These are phyloP conservation scores for Pyrenophora teres DNA, from an alignment of 2,329 filamentous ascomycete genomes.

Conservation along the genomic window DNA sequence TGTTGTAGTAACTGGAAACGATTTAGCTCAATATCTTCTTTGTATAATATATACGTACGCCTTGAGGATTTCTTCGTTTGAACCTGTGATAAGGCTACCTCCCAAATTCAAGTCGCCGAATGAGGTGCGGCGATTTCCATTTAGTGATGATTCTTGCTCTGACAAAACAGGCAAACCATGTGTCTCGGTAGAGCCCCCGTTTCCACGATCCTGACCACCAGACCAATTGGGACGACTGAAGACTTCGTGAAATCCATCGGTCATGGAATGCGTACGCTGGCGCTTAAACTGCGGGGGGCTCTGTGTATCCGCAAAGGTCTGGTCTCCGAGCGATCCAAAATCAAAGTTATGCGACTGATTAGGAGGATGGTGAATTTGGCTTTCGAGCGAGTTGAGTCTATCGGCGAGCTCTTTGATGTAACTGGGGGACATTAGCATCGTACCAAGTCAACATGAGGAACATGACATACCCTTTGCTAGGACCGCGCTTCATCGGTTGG, in stretches of 20 bases:
- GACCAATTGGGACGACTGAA: slow-evolving; percentile 42
- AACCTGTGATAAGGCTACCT: slow-evolving; percentile 41
- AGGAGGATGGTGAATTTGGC: slow-evolving; percentile 42
- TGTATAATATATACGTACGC: slow-evolving; percentile 29
- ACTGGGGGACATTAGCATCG: slow-evolving; percentile 27
- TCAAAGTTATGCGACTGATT: slow-evolving; percentile 37
- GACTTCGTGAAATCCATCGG: slow-evolving; percentile 42
- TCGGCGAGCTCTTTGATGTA: slow-evolving; percentile 50
- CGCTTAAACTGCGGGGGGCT: slow-evolving; percentile 39
- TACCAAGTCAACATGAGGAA: not conserved
- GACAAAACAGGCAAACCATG: slow-evolving; percentile 29
- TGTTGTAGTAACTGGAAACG: slow-evolving; percentile 39
- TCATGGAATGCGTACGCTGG: slow-evolving; percentile 48
- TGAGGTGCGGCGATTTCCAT: slow-evolving; percentile 42
- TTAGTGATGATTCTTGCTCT: slow-evolving; percentile 36
- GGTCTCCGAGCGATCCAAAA: slow-evolving; percentile 36
- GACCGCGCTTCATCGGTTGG: slow-evolving; percentile 50
- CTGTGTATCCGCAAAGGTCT: slow-evolving; percentile 37
- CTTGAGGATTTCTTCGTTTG: slow-evolving; percentile 43
- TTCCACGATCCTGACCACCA: slow-evolving; percentile 42
- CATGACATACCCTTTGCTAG: slow-evolving; percentile 46
- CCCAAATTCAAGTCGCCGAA: slow-evolving; percentile 44
- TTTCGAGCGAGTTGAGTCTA: slow-evolving; percentile 46
- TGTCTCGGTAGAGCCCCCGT: slow-evolving; percentile 26
- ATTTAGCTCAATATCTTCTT: slow-evolving; percentile 22